A percentile compares a stretch with the other conserved stretches of the same genome.
phyloP scores from a whole-genome alignment of 148 eudicot genomes.

The Chenopodium album region DNA sequence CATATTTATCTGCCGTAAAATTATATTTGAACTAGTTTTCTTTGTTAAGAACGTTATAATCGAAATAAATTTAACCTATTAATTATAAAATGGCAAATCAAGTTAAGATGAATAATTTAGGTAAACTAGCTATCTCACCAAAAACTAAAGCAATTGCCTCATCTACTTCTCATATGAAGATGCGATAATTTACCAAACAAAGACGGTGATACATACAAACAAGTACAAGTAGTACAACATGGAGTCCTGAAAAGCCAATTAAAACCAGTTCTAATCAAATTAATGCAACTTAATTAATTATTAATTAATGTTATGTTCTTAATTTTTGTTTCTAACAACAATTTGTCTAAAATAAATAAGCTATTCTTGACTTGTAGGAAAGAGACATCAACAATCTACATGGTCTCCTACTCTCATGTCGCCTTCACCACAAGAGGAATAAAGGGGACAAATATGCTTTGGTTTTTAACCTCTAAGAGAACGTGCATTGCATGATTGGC shows the following conservation, averaged over 20 bases:
- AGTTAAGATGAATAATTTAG: too few species aligned
- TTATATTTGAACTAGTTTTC: too few species aligned
- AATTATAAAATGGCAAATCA: too few species aligned
- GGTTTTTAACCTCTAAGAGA: conserved; percentile 4
- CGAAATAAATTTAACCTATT: too few species aligned
- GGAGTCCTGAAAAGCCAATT: neutral
- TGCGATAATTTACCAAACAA: conserved; percentile 6
- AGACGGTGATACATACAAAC: neutral
- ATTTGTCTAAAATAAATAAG: neutral
- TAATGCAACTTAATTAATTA: neutral
- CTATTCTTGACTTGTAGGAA: conserved; percentile 15
- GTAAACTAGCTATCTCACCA: neutral
- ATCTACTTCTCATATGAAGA: neutral
- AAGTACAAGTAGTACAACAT: neutral
- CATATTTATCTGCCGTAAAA: too few species aligned
- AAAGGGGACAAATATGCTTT: conserved; percentile 20
- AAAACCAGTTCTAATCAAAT: neutral
- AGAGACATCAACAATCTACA: conserved; percentile 20
- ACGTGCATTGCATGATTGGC: conserved; percentile 28
- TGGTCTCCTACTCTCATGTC: conserved; percentile 38
- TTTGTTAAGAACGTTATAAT: too few species aligned
- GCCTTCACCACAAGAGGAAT: conserved; percentile 9
- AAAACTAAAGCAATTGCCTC: neutral
- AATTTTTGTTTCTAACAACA: neutral
- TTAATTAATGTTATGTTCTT: neutral